Base-by-base conservation (phyloP, 108 stramenopile genomes). In the Nitzschia sp. region DNA sequence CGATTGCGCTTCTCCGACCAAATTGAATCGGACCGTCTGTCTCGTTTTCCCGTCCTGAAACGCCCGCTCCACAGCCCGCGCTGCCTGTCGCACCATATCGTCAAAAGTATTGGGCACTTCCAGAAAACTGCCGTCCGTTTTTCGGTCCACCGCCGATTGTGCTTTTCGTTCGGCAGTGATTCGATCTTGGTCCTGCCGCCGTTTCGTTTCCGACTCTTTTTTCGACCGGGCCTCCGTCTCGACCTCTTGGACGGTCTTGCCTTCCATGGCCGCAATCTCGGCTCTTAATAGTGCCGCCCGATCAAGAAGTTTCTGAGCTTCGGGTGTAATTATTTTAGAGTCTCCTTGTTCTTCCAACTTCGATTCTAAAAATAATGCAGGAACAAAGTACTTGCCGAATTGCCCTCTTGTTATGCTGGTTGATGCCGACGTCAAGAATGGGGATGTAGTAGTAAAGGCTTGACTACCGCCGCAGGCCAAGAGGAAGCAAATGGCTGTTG, bases 11-110 rank as follows among this genome's bases (percentile, higher is more conserved):
- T 85, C 71, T 11, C 44, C 69, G 3, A 93, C 44, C 6, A 93
- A 58, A 32, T 87, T 85, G 75, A 93, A 85, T 57, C 89, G 83
- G 1, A 93, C 81, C 4, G 83, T 89, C 58, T 93, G 92, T 36
- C 89, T 53, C 0, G 77, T 84, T 23, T 81, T 74, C 0, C 89
- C 89, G 61, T 93, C 89, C 19, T 67, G 68, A 57, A 76, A 90
- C 5, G 92, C 92, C 8, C 86, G 76, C 63, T 93, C 89, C 1
- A 90, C 73, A 23, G 92, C 85, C 9, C 75, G 71, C 19, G 86
- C 78, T 9, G 87, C 92, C 57, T 89, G 92, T 33, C 71, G 73
- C 9, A 87, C 73, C 73, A 83, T 82, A 46, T 80, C 80, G 26
- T 86, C 79, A n/a, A 72, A 36, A 1, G 79, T 72, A 31, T 71